These are phyloP conservation scores for Sphagnum magellanicum DNA, from an alignment of 228 moss, liverwort and hornwort species.

Conservation along the genomic window DNA sequence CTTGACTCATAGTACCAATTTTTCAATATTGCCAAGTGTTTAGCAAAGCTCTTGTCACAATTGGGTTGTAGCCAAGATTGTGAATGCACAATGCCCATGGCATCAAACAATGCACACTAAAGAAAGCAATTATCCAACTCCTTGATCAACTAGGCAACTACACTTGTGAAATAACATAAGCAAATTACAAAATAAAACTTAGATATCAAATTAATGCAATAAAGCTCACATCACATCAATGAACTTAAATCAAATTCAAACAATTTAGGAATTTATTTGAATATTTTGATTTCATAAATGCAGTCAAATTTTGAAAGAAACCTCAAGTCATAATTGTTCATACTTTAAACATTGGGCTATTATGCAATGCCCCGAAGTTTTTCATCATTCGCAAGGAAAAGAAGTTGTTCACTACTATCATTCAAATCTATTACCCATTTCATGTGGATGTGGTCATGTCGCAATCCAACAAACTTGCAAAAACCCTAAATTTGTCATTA, in stretches of 20 bases:
- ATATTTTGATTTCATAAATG: no score
- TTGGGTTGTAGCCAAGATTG: not conserved
- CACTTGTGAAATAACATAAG: not conserved
- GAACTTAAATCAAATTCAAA: not conserved
- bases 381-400: no score
- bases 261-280: not conserved
- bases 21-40: no score
- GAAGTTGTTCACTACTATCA: no score
- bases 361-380: no score
- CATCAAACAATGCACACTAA: not conserved
- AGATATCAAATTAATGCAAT: not conserved
- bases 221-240: not conserved
- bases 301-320: no score
- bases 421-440: not conserved
- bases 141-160: not conserved
- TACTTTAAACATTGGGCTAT: no score
- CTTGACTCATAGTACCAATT: no score
- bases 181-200: not conserved
- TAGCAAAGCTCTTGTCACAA: not conserved
- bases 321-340: no score
- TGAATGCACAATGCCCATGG: not conserved
- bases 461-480: not conserved
- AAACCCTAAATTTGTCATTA: not conserved
- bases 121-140: not conserved
- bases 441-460: not conserved